A percentile compares a stretch with the other conserved stretches of the same genome.
Evolutionary conservation across 805 yeast species (phyloP).

Genomic region (Saccharomycopsis fermentans): DNA sequence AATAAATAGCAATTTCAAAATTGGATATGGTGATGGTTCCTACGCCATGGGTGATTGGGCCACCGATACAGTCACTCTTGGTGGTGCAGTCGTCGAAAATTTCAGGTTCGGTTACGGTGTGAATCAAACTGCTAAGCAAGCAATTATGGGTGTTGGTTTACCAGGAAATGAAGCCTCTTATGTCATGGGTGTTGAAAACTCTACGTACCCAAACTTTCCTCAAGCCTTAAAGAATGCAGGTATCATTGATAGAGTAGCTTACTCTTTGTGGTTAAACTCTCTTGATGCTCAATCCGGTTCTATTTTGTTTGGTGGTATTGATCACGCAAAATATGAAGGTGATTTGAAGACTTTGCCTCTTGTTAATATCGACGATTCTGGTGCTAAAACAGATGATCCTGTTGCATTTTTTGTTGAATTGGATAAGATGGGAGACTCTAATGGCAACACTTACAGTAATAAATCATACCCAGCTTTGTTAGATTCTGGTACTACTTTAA

Average conservation of each 20-base stretch:
- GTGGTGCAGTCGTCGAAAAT: constrained; percentile 14
- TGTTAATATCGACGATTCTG: constrained; percentile 31
- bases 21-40: constrained; percentile 39
- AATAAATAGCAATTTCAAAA: constrained; percentile 28
- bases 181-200: constrained; percentile 21
- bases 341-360: constrained; percentile 40
- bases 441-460: constrained; percentile 14
- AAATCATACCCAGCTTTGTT: constrained; percentile 31
- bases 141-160: constrained; percentile 70
- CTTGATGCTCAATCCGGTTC: constrained; percentile 35
- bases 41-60: constrained; percentile 41
- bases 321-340: constrained; percentile 52
- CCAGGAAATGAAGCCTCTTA: constrained; percentile 57
- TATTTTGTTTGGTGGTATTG: constrained; percentile 67
- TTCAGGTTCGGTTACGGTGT: constrained; percentile 17
- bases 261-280: constrained; percentile 52
- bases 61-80: constrained; percentile 15
- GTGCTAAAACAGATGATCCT: constrained; percentile 31
- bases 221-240: constrained; percentile 48
- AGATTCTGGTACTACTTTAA: constrained; percentile 53
- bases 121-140: constrained; percentile 13
- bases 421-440: not conserved
- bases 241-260: constrained; percentile 41
- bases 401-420: constrained; percentile 37
- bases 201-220: constrained; percentile 60